Conservation (phyloP, 495 filamentous ascomycete genomes). For the Aspergillus olivimuriae region DNA sequence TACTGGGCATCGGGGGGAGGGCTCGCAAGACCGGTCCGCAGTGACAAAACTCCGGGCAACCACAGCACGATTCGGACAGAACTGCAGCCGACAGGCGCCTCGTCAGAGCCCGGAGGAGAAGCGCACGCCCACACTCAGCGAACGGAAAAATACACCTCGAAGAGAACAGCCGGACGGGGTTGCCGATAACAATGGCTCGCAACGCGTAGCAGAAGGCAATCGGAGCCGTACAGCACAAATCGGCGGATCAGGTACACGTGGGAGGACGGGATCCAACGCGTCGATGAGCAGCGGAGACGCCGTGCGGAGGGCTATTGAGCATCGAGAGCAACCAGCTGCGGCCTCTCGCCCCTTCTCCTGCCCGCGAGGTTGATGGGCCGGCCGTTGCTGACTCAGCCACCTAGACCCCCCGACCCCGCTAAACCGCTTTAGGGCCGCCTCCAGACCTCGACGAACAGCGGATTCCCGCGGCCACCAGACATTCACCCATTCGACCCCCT, state of each 20-base stretch:
- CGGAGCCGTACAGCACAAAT: conserved; percentile 20
- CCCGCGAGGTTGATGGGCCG: conserved; percentile 38
- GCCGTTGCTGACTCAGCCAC: conserved; percentile 37
- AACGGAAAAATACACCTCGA: conserved; percentile 1
- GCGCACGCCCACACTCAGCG: too few species aligned
- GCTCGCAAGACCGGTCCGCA: conserved; percentile 13
- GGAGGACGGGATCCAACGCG: conserved; percentile 27
- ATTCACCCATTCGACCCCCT: background rate
- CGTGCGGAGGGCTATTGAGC: conserved; percentile 21
- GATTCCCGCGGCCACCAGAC: conserved; percentile 8
- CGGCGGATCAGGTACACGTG: conserved; percentile 7
- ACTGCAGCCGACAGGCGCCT: background rate
- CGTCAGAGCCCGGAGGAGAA: background rate
- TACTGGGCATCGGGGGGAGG: conserved; percentile 20
- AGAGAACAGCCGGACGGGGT: background rate
- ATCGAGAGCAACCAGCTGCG: conserved; percentile 33
- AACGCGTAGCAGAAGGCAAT: conserved; percentile 15
- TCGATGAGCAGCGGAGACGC: conserved; percentile 27
- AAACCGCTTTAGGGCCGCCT: conserved; percentile 31
- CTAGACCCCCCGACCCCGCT: conserved; percentile 19
- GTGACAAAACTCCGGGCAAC: conserved; percentile 9
- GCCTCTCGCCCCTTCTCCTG: conserved; percentile 33
- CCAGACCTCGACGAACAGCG: conserved; percentile 17
- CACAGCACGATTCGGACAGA: background rate
- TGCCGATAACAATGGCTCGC: conserved; percentile 11